phyloP scores from a whole-genome alignment of 2,329 filamentous ascomycete species.

The Aspergillus sp. region DNA sequence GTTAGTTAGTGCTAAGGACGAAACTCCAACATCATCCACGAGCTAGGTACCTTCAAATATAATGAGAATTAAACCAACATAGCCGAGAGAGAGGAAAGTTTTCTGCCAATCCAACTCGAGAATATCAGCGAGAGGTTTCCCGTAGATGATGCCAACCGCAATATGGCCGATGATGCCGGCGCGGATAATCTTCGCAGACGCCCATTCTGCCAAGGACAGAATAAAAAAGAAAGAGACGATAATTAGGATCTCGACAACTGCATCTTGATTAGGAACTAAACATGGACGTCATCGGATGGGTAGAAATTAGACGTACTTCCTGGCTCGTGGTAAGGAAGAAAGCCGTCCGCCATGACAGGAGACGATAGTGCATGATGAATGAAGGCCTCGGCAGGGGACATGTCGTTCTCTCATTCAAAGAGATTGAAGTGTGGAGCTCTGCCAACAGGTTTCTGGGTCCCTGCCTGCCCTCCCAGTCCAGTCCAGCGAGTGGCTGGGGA shows the following conservation, averaged over 20 bases:
- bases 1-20: too few relatives aligned
- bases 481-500: too few relatives aligned
- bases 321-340: background rate
- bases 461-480: too few relatives aligned
- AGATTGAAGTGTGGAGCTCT: too few relatives aligned
- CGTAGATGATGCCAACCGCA: constrained; percentile 49
- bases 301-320: background rate
- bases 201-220: constrained; percentile 43
- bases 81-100: constrained; percentile 50
- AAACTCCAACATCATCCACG: background rate
- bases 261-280: background rate
- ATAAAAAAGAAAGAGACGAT: constrained; percentile 49
- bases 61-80: constrained; percentile 51
- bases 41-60: constrained; percentile 44
- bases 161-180: constrained; percentile 51
- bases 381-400: too few relatives aligned
- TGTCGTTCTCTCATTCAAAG: too few relatives aligned
- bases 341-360: background rate
- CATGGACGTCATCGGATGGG: background rate
- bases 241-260: constrained; percentile 43
- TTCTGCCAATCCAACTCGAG: constrained; percentile 44
- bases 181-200: constrained; percentile 42
- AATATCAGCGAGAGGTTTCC: constrained; percentile 46
- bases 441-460: too few relatives aligned
- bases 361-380: too few relatives aligned